These are phyloP conservation scores for Fusarium pseudoanthophilum DNA, from an alignment of 2,329 filamentous ascomycete genomes.

Conservation along the genomic window DNA sequence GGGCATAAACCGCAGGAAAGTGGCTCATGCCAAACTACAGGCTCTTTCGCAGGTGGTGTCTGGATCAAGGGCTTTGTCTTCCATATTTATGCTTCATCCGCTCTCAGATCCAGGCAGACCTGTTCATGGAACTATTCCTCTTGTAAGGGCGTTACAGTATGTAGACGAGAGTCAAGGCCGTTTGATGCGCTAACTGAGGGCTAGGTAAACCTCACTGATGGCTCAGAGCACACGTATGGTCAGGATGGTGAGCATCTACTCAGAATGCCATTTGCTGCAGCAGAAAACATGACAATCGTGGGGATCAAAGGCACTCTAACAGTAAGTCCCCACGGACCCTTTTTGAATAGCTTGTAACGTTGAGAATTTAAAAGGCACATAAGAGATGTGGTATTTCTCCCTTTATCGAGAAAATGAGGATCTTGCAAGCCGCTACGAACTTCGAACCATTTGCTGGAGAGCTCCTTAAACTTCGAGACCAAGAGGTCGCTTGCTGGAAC, in stretches of 20 bases:
- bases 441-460: accelerated
- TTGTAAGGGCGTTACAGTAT: neutral
- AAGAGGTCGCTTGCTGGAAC: neutral
- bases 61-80: neutral
- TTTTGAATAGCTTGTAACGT: no score
- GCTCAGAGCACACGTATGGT: neutral
- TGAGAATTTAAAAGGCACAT: neutral
- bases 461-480: neutral
- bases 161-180: neutral
- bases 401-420: neutral
- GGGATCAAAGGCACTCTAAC: neutral
- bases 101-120: accelerated
- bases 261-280: accelerated
- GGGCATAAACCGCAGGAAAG: neutral
- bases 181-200: accelerated
- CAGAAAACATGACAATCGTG: accelerated
- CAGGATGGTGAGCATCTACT: accelerated
- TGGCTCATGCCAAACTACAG: accelerated
- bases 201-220: neutral
- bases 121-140: neutral
- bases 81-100: neutral
- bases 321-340: neutral
- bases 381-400: accelerated
- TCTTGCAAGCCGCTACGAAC: neutral
- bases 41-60: accelerated